Conservation (phyloP, 306 rosid species). For the Ziziphus jujuba region DNA sequence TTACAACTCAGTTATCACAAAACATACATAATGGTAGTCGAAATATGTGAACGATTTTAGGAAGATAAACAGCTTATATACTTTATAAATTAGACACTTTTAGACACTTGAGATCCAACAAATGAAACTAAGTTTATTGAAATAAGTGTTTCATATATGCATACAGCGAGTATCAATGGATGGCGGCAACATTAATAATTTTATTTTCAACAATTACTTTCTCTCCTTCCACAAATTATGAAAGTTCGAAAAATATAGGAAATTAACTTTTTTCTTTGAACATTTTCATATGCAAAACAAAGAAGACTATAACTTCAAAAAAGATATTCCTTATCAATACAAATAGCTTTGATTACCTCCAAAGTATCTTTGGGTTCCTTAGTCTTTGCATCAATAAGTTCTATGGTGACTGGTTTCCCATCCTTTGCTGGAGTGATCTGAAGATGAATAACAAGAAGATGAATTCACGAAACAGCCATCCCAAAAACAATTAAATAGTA, state of each 20-base stretch:
- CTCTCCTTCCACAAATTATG: not conserved
- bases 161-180: not conserved
- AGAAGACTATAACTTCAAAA: not conserved
- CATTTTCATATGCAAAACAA: not conserved
- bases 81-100: not conserved
- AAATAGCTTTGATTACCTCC: constrained; percentile 58
- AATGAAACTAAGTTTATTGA: not conserved
- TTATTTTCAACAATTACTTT: no score
- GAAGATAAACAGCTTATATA: not conserved
- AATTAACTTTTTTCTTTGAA: no score
- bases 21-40: not conserved
- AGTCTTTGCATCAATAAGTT: constrained; percentile 95
- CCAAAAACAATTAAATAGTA: constrained; percentile 18
- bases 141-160: not conserved
- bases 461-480: constrained; percentile 17
- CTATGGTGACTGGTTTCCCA: constrained; percentile 90
- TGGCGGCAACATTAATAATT: not conserved
- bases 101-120: not conserved
- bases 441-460: constrained; percentile 14
- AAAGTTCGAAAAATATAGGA: not conserved
- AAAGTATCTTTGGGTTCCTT: constrained; percentile 84
- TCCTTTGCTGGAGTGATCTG: constrained; percentile 98
- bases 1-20: not conserved
- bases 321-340: not conserved
- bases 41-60: constrained; percentile 3